Percentiles rank a stretch among this genome's conserved stretches.
Conservation (phyloP, 805 yeast species). For the Wickerhamomyces kurtzmanii region DNA sequence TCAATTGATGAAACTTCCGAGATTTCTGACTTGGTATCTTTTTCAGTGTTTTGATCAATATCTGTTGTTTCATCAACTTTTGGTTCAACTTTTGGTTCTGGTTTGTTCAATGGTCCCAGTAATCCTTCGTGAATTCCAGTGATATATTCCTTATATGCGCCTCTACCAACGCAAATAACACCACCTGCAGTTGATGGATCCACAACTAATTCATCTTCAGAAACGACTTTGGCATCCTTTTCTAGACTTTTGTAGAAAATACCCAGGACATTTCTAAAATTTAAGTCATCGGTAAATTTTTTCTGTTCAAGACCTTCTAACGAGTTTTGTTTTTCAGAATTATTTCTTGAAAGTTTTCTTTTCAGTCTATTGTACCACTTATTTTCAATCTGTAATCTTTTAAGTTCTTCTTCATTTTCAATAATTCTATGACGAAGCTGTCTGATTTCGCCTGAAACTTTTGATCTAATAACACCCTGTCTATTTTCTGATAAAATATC, state of each 20-base stretch:
- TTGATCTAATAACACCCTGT: constrained; percentile 81
- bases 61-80: constrained; percentile 6
- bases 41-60: constrained; percentile 3
- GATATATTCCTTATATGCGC: constrained; percentile 89
- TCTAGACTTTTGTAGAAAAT: constrained; percentile 29
- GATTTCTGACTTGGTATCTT: constrained; percentile 1
- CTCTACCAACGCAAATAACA: constrained; percentile 86
- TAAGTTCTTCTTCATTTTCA: constrained; percentile 16
- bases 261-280: constrained; percentile 44
- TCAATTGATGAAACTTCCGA: not conserved
- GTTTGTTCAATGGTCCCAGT: constrained; percentile 73
- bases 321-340: constrained; percentile 3
- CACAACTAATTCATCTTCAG: constrained; percentile 36
- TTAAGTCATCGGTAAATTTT: constrained; percentile 24
- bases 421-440: constrained; percentile 42
- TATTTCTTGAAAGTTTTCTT: constrained; percentile 2
- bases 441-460: constrained; percentile 79
- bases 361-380: constrained; percentile 11
- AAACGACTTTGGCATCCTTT: constrained; percentile 17
- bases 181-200: constrained; percentile 62
- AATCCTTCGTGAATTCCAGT: constrained; percentile 91
- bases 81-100: constrained; percentile 16
- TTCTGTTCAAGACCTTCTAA: constrained; percentile 12
- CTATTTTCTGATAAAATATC: constrained; percentile 67
- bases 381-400: constrained; percentile 9